Conservation (phyloP, 1,139 yeast genomes). For the Diutina rugosa region DNA sequence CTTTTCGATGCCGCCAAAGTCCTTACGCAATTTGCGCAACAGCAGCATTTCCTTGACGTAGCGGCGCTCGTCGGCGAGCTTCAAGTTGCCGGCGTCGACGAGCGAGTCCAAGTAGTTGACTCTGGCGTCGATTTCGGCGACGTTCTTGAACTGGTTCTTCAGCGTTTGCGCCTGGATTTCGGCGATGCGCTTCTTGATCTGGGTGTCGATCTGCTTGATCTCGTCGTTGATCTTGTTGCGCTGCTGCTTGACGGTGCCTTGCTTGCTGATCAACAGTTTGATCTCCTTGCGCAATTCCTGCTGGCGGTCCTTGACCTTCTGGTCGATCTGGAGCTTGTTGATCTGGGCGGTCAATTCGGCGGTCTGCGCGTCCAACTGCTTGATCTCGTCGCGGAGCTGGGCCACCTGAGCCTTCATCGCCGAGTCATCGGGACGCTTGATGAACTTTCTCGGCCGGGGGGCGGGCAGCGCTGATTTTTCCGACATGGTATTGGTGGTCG, state of each 20-base stretch:
- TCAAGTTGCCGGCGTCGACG: constrained; percentile 69
- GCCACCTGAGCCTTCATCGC: constrained; percentile 47
- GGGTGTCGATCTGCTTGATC: constrained; percentile 57
- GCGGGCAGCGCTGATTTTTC: neutral
- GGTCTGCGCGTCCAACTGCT: constrained; percentile 46
- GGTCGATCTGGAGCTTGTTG: constrained; percentile 25
- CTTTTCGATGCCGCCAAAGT: constrained; percentile 61
- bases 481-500: neutral
- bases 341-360: constrained; percentile 30
- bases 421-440: constrained; percentile 69
- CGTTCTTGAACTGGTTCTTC: constrained; percentile 57
- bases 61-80: constrained; percentile 87
- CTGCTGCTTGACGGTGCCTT: constrained; percentile 57
- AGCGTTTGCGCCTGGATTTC: constrained; percentile 66
- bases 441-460: constrained; percentile 29
- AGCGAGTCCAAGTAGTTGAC: constrained; percentile 58
- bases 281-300: constrained; percentile 55
- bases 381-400: constrained; percentile 53
- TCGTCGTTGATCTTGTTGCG: constrained; percentile 60
- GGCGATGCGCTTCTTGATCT: constrained; percentile 61
- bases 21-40: constrained; percentile 72
- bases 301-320: constrained; percentile 38
- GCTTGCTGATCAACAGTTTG: constrained; percentile 49
- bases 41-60: constrained; percentile 75
- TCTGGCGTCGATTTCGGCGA: constrained; percentile 69